These are phyloP conservation scores for Aspergillaceae sp. DNA, from an alignment of 2,329 filamentous ascomycete genomes.

Conservation along the genomic window DNA sequence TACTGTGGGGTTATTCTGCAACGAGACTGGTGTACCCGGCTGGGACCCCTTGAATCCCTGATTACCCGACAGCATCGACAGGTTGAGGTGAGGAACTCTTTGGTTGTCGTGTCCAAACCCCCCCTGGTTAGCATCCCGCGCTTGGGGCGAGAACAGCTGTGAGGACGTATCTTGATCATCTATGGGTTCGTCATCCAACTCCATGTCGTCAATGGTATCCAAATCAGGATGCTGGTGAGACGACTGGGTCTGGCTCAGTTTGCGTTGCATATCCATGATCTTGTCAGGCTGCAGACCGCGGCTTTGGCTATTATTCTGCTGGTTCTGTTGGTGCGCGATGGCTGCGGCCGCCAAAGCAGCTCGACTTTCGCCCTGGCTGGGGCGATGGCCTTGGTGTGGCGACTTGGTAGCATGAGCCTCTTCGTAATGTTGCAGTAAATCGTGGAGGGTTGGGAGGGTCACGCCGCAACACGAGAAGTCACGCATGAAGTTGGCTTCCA, in stretches of 20 bases:
- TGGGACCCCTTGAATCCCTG: constrained; percentile 78
- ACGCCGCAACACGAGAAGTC: constrained; percentile 94
- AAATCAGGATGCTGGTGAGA: constrained; percentile 48
- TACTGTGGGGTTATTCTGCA: constrained; percentile 90
- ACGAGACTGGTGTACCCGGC: constrained; percentile 73
- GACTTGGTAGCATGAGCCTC: constrained; percentile 76
- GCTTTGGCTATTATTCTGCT: constrained; percentile 32
- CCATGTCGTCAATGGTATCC: constrained; percentile 88
- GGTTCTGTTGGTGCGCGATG: constrained; percentile 43
- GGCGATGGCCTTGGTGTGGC: constrained; percentile 40
- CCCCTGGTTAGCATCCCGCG: constrained; percentile 60
- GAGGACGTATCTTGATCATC: constrained; percentile 38
- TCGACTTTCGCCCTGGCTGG: constrained; percentile 45
- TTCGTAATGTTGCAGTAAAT: constrained; percentile 92
- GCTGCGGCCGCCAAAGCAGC: constrained; percentile 40
- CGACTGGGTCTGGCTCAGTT: constrained; percentile 26
- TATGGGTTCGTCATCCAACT: constrained; percentile 73
- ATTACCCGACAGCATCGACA: constrained; percentile 66
- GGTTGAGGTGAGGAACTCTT: constrained; percentile 61
- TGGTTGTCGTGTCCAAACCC: constrained; percentile 50
- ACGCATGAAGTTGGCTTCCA: constrained; percentile 95
- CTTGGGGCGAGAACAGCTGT: constrained; percentile 46
- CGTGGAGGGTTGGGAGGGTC: constrained; percentile 82
- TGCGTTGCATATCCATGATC: constrained; percentile 29
- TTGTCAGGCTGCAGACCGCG: constrained; percentile 28